Percentiles rank a stretch among this genome's conserved stretches.
Evolutionary conservation across 2,329 filamentous ascomycete genomes (phyloP).

Genomic region (Sporothrix sp.): DNA sequence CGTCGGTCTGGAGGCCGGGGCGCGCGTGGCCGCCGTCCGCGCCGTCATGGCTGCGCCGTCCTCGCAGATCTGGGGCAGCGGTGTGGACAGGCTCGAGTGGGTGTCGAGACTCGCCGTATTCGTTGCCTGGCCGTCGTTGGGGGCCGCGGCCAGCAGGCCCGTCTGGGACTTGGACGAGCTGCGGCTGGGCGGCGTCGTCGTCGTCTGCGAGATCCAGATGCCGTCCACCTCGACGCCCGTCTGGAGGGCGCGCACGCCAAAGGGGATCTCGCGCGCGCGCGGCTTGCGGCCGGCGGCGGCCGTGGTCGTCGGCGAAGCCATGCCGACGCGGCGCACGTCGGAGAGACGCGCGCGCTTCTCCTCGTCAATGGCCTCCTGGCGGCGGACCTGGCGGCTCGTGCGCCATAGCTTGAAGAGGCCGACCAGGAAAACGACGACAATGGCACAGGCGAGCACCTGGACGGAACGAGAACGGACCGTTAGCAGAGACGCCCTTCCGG

Average conservation of each 20-base stretch:
- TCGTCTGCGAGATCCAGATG: conserved; percentile 60
- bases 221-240: conserved; percentile 76
- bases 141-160: background rate
- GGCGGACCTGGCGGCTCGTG: conserved; percentile 45
- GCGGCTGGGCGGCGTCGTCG: conserved; percentile 31
- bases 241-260: conserved; percentile 77
- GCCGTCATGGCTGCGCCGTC: background rate
- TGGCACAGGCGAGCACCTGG: conserved; percentile 63
- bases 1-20: too few species aligned
- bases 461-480: too few species aligned
- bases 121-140: background rate
- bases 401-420: conserved; percentile 60
- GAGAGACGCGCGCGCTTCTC: conserved; percentile 47
- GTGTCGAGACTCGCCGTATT: conserved; percentile 7
- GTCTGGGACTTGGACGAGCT: conserved; percentile 17
- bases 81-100: conserved; percentile 11
- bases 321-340: conserved; percentile 47
- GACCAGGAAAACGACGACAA: conserved; percentile 57
- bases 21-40: too few species aligned
- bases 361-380: conserved; percentile 55
- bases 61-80: conserved; percentile 18
- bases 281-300: conserved; percentile 21
- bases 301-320: conserved; percentile 24
- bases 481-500: too few species aligned
- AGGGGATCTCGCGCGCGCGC: conserved; percentile 56